A percentile compares a stretch with the other conserved stretches of the same genome.
Evolutionary conservation across 345 rosid species (phyloP).

Genomic region (Aegle marmelos): DNA sequence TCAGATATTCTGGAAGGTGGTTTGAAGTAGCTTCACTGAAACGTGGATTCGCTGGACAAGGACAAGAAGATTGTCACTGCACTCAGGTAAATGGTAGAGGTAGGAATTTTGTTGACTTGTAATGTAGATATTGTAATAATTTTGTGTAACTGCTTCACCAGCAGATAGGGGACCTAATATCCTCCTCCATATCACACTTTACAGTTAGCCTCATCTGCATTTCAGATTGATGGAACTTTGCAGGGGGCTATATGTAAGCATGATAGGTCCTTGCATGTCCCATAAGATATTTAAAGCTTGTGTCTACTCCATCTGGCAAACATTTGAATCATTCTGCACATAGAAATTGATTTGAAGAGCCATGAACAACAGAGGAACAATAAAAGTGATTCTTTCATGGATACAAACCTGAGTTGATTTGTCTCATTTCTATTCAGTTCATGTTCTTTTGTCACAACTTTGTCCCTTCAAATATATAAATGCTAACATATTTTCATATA

Average conservation of each 20-base stretch:
- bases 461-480: neutral
- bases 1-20: conserved; percentile 93
- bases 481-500: conserved; percentile 3
- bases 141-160: neutral
- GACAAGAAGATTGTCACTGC: conserved; percentile 98
- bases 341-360: neutral
- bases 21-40: conserved; percentile 97
- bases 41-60: conserved; percentile 93
- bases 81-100: conserved; percentile 60
- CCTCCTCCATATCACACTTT: neutral
- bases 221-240: neutral
- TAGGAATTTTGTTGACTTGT: neutral
- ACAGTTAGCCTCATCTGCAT: neutral
- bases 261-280: neutral
- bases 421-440: neutral
- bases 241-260: neutral
- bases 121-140: conserved; percentile 1
- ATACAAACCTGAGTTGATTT: neutral
- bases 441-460: conserved; percentile 1
- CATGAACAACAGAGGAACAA: neutral
- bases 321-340: neutral
- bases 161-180: neutral
- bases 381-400: neutral
- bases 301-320: neutral
- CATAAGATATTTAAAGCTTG: neutral